Conservation (phyloP, 176 grass and related monocot genomes). For the Aegilops longissima region DNA sequence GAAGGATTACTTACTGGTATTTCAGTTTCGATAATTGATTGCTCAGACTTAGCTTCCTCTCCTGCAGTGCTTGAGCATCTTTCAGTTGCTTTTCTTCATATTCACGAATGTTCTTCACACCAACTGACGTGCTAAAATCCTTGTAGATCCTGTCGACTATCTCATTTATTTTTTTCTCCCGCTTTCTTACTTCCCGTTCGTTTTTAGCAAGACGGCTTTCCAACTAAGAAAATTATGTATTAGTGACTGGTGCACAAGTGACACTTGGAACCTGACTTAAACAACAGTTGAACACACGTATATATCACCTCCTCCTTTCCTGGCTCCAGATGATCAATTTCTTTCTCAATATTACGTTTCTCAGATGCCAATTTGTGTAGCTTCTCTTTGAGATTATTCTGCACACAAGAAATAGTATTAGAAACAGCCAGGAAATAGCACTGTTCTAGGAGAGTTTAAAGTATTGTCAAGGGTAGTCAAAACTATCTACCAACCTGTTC, state of each 20-base stretch:
- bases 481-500: conserved; percentile 60
- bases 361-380: conserved; percentile 70
- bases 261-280: conserved; percentile 1
- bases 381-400: conserved; percentile 80
- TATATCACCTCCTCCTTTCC: conserved; percentile 66
- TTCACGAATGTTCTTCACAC: conserved; percentile 93
- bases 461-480: conserved; percentile 8
- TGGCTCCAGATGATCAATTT: conserved; percentile 73
- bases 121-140: conserved; percentile 93
- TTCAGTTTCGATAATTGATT: conserved; percentile 99
- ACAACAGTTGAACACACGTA: background rate
- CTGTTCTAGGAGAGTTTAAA: background rate
- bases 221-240: conserved; percentile 59
- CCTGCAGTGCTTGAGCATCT: conserved; percentile 79
- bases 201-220: conserved; percentile 59
- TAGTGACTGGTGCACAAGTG: conserved; percentile 34
- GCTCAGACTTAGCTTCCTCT: conserved; percentile 75
- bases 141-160: conserved; percentile 91
- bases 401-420: conserved; percentile 29
- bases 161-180: conserved; percentile 94
- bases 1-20: conserved; percentile 79
- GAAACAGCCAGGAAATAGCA: background rate
- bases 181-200: conserved; percentile 69
- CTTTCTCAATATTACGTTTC: conserved; percentile 68
- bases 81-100: conserved; percentile 97